phyloP scores from a whole-genome alignment of 257 asterid genomes.

The Solanum medicagineum region DNA sequence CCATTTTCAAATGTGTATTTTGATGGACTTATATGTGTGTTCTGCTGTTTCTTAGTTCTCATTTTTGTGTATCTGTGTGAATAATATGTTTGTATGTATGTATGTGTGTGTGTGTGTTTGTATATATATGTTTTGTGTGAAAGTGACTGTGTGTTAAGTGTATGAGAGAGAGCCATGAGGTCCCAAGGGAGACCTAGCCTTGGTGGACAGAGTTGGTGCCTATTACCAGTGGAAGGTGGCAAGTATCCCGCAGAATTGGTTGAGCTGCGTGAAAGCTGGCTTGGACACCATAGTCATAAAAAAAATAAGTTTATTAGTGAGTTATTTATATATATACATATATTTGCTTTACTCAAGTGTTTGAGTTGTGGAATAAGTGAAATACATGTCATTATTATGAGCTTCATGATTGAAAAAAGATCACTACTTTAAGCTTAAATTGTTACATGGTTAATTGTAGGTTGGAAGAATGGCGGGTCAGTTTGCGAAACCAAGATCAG shows the following conservation, averaged over 20 bases:
- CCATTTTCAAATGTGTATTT: neutral
- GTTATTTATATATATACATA: neutral
- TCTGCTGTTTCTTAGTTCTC: neutral
- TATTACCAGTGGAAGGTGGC: neutral
- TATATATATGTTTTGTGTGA: neutral
- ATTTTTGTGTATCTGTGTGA: neutral
- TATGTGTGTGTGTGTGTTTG: no score
- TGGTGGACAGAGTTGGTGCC: no score
- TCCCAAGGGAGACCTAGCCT: no score
- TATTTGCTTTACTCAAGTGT: neutral
- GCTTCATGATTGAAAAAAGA: neutral
- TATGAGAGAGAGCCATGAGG: neutral
- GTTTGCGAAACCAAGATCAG: slow-evolving; percentile 75
- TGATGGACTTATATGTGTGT: neutral
- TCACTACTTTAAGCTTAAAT: neutral
- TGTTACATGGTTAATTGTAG: slow-evolving; percentile 13
- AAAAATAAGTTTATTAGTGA: no score
- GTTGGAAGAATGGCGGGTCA: slow-evolving; percentile 90
- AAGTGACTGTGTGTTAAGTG: no score
- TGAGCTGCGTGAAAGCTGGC: neutral
- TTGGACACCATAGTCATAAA: neutral
- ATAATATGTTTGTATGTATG: neutral
- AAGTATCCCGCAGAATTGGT: neutral
- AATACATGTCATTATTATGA: neutral
- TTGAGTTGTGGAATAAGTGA: neutral